phyloP scores from a whole-genome alignment of 2,329 filamentous ascomycete genomes.

The Gliomastix tumulicola region DNA sequence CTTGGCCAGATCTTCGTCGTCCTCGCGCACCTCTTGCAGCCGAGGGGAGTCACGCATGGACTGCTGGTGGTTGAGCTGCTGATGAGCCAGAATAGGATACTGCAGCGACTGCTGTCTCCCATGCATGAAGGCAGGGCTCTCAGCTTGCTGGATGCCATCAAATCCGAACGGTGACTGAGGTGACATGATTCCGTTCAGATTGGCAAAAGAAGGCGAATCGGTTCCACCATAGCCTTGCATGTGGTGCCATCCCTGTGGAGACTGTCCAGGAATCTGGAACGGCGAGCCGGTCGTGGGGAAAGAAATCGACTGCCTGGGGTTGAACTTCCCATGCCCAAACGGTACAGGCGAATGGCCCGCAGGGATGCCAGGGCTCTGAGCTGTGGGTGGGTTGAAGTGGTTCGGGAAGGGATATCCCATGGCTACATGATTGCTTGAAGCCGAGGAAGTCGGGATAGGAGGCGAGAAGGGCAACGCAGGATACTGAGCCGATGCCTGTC shows the following conservation, averaged over 20 bases:
- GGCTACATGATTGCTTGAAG: slow-evolving; percentile 55
- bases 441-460: slow-evolving; percentile 72
- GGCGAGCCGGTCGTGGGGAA: slow-evolving; percentile 58
- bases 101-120: slow-evolving; percentile 54
- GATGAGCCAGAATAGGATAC: slow-evolving; percentile 49
- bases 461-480: slow-evolving; percentile 77
- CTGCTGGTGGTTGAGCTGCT: slow-evolving; percentile 47
- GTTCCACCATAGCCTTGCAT: slow-evolving; percentile 45
- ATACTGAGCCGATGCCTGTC: slow-evolving; percentile 67
- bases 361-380: slow-evolving; percentile 55
- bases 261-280: slow-evolving; percentile 58
- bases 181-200: slow-evolving; percentile 50
- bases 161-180: slow-evolving; percentile 57
- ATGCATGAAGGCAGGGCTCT: slow-evolving; percentile 36
- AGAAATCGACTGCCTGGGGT: slow-evolving; percentile 66
- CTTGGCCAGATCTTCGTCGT: slow-evolving; percentile 56
- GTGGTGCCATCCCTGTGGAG: slow-evolving; percentile 50
- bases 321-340: slow-evolving; percentile 56
- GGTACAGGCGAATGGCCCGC: slow-evolving; percentile 68
- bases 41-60: slow-evolving; percentile 50
- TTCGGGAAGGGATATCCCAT: slow-evolving; percentile 49
- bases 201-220: slow-evolving; percentile 57
- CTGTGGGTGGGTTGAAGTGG: slow-evolving; percentile 53
- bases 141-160: slow-evolving; percentile 36
- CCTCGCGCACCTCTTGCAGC: slow-evolving; percentile 67